Evolutionary conservation across 352 stramenopile genomes (phyloP).

Genomic region (Phytopythium sindhum): DNA sequence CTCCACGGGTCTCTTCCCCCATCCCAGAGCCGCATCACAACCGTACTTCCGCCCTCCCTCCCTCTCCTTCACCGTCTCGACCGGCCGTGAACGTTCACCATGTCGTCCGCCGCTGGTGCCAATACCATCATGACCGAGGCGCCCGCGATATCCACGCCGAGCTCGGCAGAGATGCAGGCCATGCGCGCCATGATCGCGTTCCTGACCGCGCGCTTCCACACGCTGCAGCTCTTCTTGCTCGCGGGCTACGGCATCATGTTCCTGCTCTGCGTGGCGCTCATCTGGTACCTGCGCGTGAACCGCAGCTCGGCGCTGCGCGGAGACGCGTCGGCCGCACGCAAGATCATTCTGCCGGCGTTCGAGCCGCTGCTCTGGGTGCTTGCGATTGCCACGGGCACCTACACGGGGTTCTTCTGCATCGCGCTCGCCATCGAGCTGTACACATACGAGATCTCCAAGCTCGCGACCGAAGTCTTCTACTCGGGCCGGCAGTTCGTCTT

Average conservation of each 20-base stretch:
- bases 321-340: slow-evolving; percentile 38
- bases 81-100: neutral
- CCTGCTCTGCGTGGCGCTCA: slow-evolving; percentile 34
- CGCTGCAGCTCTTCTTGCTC: slow-evolving; percentile 52
- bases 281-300: slow-evolving; percentile 48
- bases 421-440: slow-evolving; percentile 38
- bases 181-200: slow-evolving; percentile 33
- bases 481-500: slow-evolving; percentile 62
- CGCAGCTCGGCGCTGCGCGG: slow-evolving; percentile 40
- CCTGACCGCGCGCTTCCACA: slow-evolving; percentile 37
- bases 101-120: neutral
- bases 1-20: neutral
- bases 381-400: slow-evolving; percentile 33
- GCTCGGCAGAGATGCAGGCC: slow-evolving; percentile 23
- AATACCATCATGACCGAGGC: neutral
- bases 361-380: slow-evolving; percentile 56
- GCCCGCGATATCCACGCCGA: slow-evolving; percentile 18
- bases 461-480: slow-evolving; percentile 55
- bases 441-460: slow-evolving; percentile 46
- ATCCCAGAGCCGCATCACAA: neutral
- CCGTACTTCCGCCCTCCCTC: neutral
- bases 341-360: slow-evolving; percentile 61
- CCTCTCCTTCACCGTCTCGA: neutral
- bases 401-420: slow-evolving; percentile 45
- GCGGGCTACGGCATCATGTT: slow-evolving; percentile 61